Percentiles rank a stretch among this genome's conserved stretches.
phyloP scores from a whole-genome alignment of 148 eudicot species.

The Limonium bicolor region DNA sequence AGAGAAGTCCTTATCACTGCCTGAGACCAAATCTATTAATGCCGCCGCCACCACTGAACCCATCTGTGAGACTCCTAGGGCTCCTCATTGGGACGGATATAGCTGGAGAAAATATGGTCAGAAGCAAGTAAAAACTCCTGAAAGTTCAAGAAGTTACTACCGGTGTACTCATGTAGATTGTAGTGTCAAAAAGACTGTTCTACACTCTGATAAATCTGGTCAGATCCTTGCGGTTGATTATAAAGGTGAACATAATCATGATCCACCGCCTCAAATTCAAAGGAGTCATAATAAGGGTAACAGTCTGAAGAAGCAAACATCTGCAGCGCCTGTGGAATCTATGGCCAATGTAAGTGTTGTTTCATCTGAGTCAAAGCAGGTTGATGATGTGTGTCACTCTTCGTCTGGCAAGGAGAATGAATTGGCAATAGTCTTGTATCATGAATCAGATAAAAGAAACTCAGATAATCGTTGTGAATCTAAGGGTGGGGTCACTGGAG shows the following conservation, averaged over 20 bases:
- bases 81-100: slow-evolving; percentile 40
- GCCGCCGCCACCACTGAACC: slow-evolving; percentile 8
- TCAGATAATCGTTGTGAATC: slow-evolving; percentile 6
- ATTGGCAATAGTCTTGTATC: slow-evolving; percentile 3
- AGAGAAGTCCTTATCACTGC: slow-evolving; percentile 7
- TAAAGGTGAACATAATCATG: slow-evolving; percentile 63
- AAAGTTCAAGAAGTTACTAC: slow-evolving; percentile 71
- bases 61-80: slow-evolving; percentile 12
- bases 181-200: slow-evolving; percentile 62
- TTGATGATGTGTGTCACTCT: slow-evolving; percentile 15
- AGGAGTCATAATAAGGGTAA: too few species aligned
- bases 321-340: slow-evolving; percentile 3
- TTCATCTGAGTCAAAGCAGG: slow-evolving; percentile 9
- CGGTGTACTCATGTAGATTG: slow-evolving; percentile 52
- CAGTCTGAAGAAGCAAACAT: slow-evolving; percentile 20
- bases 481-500: slow-evolving; percentile 5
- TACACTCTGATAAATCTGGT: slow-evolving; percentile 38
- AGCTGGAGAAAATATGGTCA: slow-evolving; percentile 91
- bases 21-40: slow-evolving; percentile 2
- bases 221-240: slow-evolving; percentile 33
- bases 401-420: slow-evolving; percentile 14
- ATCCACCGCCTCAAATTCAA: slow-evolving; percentile 40
- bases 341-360: slow-evolving; percentile 1
- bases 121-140: slow-evolving; percentile 76
- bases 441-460: slow-evolving; percentile 10